Evolutionary conservation across 257 asterid genomes (phyloP).

Genomic region (Ballota nigra): DNA sequence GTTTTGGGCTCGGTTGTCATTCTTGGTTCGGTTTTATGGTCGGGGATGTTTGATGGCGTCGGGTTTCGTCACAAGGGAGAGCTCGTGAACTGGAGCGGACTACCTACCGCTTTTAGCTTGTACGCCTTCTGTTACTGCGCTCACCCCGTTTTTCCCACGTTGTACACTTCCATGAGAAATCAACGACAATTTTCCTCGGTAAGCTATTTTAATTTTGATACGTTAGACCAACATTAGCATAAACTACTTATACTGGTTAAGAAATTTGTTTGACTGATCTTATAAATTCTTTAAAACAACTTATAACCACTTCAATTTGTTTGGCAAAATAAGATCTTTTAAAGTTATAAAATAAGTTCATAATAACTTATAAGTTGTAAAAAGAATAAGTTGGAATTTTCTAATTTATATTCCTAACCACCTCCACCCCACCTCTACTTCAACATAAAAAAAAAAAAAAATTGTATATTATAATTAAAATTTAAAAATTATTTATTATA

Average conservation of each 20-base stretch:
- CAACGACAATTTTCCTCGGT: conserved; percentile 53
- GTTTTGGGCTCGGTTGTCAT: conserved; percentile 52
- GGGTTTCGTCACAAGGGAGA: conserved; percentile 46
- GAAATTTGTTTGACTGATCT: background rate
- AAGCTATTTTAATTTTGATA: background rate
- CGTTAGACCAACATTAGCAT: background rate
- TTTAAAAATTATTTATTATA: no score
- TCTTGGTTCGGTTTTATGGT: conserved; percentile 49
- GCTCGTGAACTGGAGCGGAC: conserved; percentile 46
- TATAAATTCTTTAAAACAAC: conserved; percentile 8
- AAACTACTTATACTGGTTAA: background rate
- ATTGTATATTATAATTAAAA: no score
- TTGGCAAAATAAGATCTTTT: no score
- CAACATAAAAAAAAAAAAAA: no score
- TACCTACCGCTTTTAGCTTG: conserved; percentile 64
- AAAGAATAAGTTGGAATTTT: no score
- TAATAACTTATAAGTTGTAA: no score
- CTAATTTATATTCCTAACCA: no score
- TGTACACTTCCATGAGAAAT: conserved; percentile 59
- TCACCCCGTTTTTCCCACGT: conserved; percentile 73
- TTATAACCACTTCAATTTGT: no score
- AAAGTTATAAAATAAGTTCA: no score
- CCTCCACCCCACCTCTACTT: no score
- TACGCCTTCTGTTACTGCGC: conserved; percentile 67
- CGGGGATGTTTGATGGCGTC: conserved; percentile 35